A percentile compares a stretch with the other conserved stretches of the same genome.
These are phyloP conservation scores for Didymellaceae sp. DNA, from an alignment of 2,329 filamentous ascomycete species.

Conservation along the genomic window DNA sequence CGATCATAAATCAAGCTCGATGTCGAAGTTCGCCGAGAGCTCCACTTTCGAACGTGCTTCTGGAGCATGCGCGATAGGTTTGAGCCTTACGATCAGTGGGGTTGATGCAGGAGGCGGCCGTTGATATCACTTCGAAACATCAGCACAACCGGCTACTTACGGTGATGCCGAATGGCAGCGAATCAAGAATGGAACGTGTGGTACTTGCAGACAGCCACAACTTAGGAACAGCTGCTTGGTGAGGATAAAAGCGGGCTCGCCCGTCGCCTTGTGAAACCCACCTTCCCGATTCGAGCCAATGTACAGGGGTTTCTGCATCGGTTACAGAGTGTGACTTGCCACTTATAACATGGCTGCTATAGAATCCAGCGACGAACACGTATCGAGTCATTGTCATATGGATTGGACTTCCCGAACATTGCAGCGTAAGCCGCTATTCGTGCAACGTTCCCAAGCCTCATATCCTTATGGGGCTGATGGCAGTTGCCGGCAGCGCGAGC, in stretches of 20 bases:
- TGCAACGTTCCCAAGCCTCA: neutral
- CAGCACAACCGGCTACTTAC: constrained; percentile 2
- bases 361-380: neutral
- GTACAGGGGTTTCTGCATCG: constrained; percentile 3
- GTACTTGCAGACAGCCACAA: constrained; percentile 11
- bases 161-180: constrained; percentile 4
- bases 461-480: neutral
- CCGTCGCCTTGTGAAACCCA: constrained; percentile 16
- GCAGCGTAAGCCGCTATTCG: neutral
- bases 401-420: neutral
- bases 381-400: neutral
- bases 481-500: neutral
- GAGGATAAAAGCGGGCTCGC: constrained; percentile 5
- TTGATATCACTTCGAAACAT: constrained; percentile 6
- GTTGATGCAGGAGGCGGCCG: neutral
- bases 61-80: neutral
- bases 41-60: neutral
- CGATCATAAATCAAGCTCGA: neutral
- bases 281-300: constrained; percentile 16
- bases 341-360: neutral
- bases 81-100: neutral
- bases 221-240: constrained; percentile 6
- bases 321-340: constrained; percentile 7
- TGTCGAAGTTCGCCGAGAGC: neutral
- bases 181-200: constrained; percentile 8